Evolutionary conservation across 345 rosid genomes (phyloP).

Genomic region (Bretschneidera sinensis): DNA sequence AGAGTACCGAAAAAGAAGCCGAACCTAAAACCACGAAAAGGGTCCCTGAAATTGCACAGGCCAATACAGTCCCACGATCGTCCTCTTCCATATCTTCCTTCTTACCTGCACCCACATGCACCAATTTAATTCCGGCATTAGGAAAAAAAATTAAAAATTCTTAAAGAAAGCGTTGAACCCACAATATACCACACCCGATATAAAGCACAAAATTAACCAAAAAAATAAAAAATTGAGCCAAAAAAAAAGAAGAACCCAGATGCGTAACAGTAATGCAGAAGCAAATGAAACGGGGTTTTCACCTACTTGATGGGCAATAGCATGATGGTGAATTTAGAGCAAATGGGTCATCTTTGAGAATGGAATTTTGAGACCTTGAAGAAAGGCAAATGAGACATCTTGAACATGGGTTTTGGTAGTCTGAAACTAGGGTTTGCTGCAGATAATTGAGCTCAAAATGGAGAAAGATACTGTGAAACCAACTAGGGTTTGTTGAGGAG

Average conservation of each 20-base stretch:
- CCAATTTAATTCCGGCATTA: slow-evolving; percentile 12
- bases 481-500: slow-evolving; percentile 27
- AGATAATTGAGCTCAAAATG: slow-evolving; percentile 24
- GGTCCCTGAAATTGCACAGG: slow-evolving; percentile 82
- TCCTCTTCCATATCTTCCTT: slow-evolving; percentile 81
- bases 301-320: slow-evolving; percentile 49
- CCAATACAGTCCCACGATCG: slow-evolving; percentile 51
- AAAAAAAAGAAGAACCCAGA: slow-evolving; percentile 14
- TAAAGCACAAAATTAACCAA: slow-evolving; percentile 9
- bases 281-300: slow-evolving; percentile 18
- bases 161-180: slow-evolving; percentile 7
- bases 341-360: slow-evolving; percentile 19
- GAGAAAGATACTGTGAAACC: slow-evolving; percentile 19
- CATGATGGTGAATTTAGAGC: slow-evolving; percentile 48
- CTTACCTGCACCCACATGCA: slow-evolving; percentile 45
- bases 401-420: slow-evolving; percentile 18
- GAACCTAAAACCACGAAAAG: slow-evolving; percentile 70
- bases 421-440: slow-evolving; percentile 28
- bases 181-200: not conserved
- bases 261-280: slow-evolving; percentile 15
- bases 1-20: slow-evolving; percentile 77
- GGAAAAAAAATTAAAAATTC: not conserved
- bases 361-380: slow-evolving; percentile 11
- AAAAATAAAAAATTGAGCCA: slow-evolving; percentile 3
- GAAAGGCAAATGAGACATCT: slow-evolving; percentile 27